Percentiles rank a stretch among this genome's conserved stretches.
Evolutionary conservation across 2,329 filamentous ascomycete species (phyloP).

Genomic region (Colletotrichum viniferum): DNA sequence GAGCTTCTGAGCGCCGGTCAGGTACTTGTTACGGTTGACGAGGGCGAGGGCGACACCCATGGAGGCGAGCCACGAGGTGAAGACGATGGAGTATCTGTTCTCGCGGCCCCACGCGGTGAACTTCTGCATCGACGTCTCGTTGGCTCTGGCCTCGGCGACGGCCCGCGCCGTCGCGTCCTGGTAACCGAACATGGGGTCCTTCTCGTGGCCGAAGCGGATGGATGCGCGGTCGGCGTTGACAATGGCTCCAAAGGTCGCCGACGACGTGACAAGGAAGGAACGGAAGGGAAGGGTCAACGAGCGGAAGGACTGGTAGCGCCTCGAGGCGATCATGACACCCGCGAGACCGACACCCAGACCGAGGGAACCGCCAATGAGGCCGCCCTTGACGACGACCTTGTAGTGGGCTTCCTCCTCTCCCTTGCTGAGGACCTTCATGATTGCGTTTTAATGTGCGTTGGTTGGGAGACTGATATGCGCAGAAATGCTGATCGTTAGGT

Average conservation of each 20-base stretch:
- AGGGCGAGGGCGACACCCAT: constrained; percentile 78
- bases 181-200: constrained; percentile 72
- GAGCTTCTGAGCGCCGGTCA: constrained; percentile 81
- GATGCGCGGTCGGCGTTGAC: constrained; percentile 79
- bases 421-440: constrained; percentile 94
- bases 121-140: constrained; percentile 63
- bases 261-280: constrained; percentile 84
- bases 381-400: constrained; percentile 78
- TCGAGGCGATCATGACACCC: constrained; percentile 70
- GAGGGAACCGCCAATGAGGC: constrained; percentile 71
- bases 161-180: constrained; percentile 65
- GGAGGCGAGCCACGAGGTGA: constrained; percentile 78
- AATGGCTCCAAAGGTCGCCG: constrained; percentile 86
- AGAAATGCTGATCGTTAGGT: background rate
- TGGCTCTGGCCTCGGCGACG: constrained; percentile 56
- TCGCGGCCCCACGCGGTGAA: constrained; percentile 75
- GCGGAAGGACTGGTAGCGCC: constrained; percentile 79
- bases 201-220: constrained; percentile 68
- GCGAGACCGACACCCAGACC: constrained; percentile 71
- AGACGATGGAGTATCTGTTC: constrained; percentile 88
- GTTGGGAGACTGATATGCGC: background rate
- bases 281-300: constrained; percentile 87
- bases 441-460: constrained; percentile 29
- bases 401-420: constrained; percentile 93
- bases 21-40: constrained; percentile 78